phyloP scores from a whole-genome alignment of 164 flowering plant genomes.

The Vitis cinerea region DNA sequence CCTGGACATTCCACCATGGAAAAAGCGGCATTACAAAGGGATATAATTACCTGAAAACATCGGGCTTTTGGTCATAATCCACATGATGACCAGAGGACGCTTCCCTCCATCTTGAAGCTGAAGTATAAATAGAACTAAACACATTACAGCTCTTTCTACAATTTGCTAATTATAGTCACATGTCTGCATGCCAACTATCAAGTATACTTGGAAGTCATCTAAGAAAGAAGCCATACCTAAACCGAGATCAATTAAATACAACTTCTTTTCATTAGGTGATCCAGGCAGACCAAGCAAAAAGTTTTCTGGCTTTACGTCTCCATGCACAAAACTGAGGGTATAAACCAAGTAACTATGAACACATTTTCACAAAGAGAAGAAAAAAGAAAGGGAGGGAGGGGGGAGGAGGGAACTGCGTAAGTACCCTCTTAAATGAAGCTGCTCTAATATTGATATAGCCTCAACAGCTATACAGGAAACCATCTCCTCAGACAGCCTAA shows the following conservation, averaged over 20 bases:
- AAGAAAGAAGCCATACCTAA: conserved; percentile 32
- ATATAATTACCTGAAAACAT: conserved; percentile 50
- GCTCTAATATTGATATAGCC: conserved; percentile 56
- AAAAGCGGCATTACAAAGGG: neutral
- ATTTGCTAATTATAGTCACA: neutral
- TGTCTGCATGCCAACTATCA: neutral
- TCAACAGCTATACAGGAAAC: conserved; percentile 67
- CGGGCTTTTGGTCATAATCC: conserved; percentile 67
- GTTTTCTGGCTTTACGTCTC: conserved; percentile 67
- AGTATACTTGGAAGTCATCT: neutral
- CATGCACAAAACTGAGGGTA: conserved; percentile 53
- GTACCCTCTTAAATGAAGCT: conserved; percentile 55
- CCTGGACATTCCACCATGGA: neutral
- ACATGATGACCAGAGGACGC: conserved; percentile 47
- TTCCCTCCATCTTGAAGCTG: conserved; percentile 62
- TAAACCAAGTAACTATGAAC: neutral
- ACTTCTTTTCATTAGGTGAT: conserved; percentile 45
- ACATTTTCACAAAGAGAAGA: neutral
- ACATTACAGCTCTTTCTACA: neutral
- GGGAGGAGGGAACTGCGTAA: neutral
- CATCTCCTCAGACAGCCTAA: conserved; percentile 53
- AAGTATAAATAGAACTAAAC: neutral
- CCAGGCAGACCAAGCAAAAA: conserved; percentile 61
- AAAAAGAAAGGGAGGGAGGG: neutral
- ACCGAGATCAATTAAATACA: conserved; percentile 58